Evolutionary conservation across 495 filamentous ascomycete species (phyloP).

Genomic region (Penicillium goetzii): DNA sequence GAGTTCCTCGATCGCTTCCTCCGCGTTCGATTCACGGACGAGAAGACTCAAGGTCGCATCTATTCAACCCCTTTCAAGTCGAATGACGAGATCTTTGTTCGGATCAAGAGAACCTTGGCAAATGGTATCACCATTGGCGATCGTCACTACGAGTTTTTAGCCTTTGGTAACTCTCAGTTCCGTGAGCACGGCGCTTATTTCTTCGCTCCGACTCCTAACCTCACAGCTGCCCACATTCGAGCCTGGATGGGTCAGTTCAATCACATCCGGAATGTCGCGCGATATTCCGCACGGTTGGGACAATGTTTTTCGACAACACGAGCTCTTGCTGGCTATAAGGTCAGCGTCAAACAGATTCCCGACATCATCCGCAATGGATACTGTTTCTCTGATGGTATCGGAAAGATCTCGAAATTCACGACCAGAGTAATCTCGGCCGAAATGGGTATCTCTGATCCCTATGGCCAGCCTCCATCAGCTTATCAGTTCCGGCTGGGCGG

Average conservation of each 20-base stretch:
- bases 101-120: slow-evolving; percentile 69
- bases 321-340: slow-evolving; percentile 55
- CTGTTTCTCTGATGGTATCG: slow-evolving; percentile 90
- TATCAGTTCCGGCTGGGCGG: slow-evolving; percentile 93
- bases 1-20: slow-evolving; percentile 78
- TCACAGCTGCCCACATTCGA: slow-evolving; percentile 77
- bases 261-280: slow-evolving; percentile 77
- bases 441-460: slow-evolving; percentile 55
- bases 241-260: slow-evolving; percentile 86
- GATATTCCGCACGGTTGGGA: slow-evolving; percentile 83
- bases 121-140: slow-evolving; percentile 83
- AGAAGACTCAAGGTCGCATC: slow-evolving; percentile 66
- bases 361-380: slow-evolving; percentile 70
- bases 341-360: slow-evolving; percentile 48
- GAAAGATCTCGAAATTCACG: slow-evolving; percentile 82
- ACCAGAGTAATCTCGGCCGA: slow-evolving; percentile 70
- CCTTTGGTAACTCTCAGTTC: slow-evolving; percentile 94
- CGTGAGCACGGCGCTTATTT: slow-evolving; percentile 93
- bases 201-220: slow-evolving; percentile 63
- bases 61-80: slow-evolving; percentile 54
- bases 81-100: slow-evolving; percentile 73
- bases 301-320: slow-evolving; percentile 96
- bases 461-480: slow-evolving; percentile 66
- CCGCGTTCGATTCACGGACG: slow-evolving; percentile 90
- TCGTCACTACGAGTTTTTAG: slow-evolving; percentile 85